Conservation (phyloP, 2,329 filamentous ascomycete genomes). For the Ophidiomyces ophidiicola region DNA sequence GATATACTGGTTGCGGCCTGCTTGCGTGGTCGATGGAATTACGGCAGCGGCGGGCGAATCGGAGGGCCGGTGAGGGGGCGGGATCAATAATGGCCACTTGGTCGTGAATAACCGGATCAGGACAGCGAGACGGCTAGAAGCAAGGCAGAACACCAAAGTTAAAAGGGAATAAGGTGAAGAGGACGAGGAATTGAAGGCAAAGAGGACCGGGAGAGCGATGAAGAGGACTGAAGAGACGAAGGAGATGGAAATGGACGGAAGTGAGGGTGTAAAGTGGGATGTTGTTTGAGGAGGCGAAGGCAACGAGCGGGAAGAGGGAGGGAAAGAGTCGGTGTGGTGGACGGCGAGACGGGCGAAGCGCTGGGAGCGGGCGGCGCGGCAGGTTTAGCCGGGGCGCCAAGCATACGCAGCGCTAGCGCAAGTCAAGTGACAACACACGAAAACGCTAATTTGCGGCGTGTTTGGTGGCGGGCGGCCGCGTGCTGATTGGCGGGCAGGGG, state of each 20-base stretch:
- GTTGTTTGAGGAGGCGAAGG: conserved; percentile 14
- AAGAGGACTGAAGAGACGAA: conserved; percentile 19
- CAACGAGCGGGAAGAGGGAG: conserved; percentile 14
- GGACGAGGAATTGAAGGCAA: not conserved
- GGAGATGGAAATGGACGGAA: conserved; percentile 14
- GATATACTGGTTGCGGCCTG: no score
- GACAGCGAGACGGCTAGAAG: no score
- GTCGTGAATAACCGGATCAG: no score
- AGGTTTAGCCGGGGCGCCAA: not conserved
- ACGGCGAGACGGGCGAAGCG: not conserved
- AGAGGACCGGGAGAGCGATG: conserved; percentile 16
- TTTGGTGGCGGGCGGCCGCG: no score
- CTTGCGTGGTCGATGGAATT: no score
- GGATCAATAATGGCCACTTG: no score
- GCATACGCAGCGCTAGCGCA: not conserved
- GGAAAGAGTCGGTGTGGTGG: conserved; percentile 13
- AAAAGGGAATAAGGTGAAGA: no score
- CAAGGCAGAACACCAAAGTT: no score
- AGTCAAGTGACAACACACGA: conserved; percentile 11
- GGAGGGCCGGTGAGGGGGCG: no score
- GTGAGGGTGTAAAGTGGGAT: not conserved
- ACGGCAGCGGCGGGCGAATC: no score
- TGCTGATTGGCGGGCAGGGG: not conserved
- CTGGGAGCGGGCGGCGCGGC: not conserved
- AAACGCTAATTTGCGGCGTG: no score